Percentiles rank a stretch among this genome's conserved stretches.
Evolutionary conservation across 495 filamentous ascomycete genomes (phyloP).

Genomic region (Talaromyces ruber): DNA sequence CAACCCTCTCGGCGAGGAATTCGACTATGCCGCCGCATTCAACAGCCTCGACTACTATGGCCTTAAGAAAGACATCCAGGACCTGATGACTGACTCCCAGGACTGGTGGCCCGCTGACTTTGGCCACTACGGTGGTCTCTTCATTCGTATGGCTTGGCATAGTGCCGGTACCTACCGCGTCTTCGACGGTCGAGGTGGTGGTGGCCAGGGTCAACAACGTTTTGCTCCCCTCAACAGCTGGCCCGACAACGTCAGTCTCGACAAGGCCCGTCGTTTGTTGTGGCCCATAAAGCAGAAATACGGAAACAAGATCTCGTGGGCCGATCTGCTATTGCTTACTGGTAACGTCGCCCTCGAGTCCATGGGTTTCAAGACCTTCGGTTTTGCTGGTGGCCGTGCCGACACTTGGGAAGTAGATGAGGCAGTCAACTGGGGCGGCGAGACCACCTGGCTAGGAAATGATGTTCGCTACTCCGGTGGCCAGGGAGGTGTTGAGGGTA

Average conservation of each 20-base stretch:
- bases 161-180: constrained; percentile 66
- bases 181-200: constrained; percentile 62
- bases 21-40: constrained; percentile 62
- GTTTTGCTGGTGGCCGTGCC: constrained; percentile 59
- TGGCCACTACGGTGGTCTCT: constrained; percentile 68
- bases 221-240: constrained; percentile 73
- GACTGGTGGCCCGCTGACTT: constrained; percentile 73
- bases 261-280: constrained; percentile 68
- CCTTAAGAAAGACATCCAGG: constrained; percentile 59
- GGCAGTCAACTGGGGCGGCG: constrained; percentile 65
- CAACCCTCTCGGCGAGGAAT: constrained; percentile 51
- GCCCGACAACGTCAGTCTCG: constrained; percentile 67
- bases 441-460: constrained; percentile 64
- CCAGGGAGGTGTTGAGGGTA: constrained; percentile 26
- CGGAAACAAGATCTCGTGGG: constrained; percentile 72
- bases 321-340: constrained; percentile 57
- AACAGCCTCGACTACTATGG: constrained; percentile 60
- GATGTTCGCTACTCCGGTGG: constrained; percentile 53
- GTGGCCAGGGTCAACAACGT: constrained; percentile 62
- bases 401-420: constrained; percentile 67
- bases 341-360: constrained; percentile 69
- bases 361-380: constrained; percentile 66
- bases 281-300: constrained; percentile 81
- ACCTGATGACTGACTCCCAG: constrained; percentile 66
- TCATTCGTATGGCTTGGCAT: constrained; percentile 74